phyloP scores from a whole-genome alignment of 129 eudicot species.

The Ambrosia artemisiifolia region DNA sequence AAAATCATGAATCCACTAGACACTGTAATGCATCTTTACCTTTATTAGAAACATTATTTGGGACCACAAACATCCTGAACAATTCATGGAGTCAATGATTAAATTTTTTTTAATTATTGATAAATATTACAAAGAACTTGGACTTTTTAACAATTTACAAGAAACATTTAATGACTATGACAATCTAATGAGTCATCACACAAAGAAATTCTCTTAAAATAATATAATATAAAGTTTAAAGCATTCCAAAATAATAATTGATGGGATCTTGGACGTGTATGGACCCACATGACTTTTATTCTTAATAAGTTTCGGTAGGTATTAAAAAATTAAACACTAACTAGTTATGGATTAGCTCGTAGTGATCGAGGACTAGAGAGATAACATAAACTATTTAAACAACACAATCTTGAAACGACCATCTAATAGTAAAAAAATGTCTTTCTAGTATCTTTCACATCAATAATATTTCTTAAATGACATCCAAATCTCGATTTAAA shows the following conservation, averaged over 20 bases:
- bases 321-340: neutral
- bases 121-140: neutral
- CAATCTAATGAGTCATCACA: neutral
- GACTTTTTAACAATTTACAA: neutral
- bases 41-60: neutral
- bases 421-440: neutral
- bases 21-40: neutral
- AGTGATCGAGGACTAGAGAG: constrained; percentile 3
- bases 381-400: neutral
- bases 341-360: neutral
- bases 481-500: too few species aligned
- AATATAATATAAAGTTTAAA: neutral
- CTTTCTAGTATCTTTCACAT: too few species aligned
- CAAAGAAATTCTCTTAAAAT: neutral
- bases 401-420: constrained; percentile 8
- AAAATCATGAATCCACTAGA: neutral
- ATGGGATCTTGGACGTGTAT: neutral
- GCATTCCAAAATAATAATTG: constrained; percentile 4
- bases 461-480: too few species aligned
- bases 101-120: neutral
- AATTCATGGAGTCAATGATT: neutral
- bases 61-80: neutral
- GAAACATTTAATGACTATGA: neutral
- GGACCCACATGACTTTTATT: neutral
- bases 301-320: neutral